These are phyloP conservation scores for Groenewaldozyma tartarivorans DNA, from an alignment of 805 yeast species.

Conservation along the genomic window DNA sequence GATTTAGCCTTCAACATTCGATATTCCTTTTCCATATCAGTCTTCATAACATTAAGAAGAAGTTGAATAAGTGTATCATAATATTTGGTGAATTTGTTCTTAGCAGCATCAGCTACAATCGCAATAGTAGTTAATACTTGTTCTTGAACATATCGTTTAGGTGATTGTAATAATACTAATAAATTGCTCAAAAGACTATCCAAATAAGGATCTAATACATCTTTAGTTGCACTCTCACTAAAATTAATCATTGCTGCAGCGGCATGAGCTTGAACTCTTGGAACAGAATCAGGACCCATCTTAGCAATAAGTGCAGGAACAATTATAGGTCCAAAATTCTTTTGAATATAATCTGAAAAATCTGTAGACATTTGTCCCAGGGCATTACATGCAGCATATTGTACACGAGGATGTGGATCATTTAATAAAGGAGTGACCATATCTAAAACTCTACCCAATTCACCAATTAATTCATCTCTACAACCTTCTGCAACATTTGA, in stretches of 20 bases:
- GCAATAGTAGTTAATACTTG: conserved; percentile 96
- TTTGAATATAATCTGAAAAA: conserved; percentile 82
- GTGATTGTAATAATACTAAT: conserved; percentile 67
- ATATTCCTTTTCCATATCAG: conserved; percentile 72
- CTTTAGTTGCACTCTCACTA: conserved; percentile 83
- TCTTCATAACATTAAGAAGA: conserved; percentile 63
- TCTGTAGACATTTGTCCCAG: conserved; percentile 96
- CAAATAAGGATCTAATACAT: conserved; percentile 82
- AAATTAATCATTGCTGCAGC: conserved; percentile 97
- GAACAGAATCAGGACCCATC: conserved; percentile 54
- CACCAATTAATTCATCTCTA: conserved; percentile 73
- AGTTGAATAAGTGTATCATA: conserved; percentile 93
- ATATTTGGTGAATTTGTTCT: conserved; percentile 76
- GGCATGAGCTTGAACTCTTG: conserved; percentile 95
- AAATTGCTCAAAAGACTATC: conserved; percentile 71
- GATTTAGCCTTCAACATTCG: conserved; percentile 82
- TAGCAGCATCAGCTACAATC: conserved; percentile 94
- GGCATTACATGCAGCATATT: conserved; percentile 94
- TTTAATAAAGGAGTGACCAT: conserved; percentile 76
- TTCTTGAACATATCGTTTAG: conserved; percentile 90
- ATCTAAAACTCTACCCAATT: conserved; percentile 72
- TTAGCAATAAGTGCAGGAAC: conserved; percentile 83
- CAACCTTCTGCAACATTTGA: conserved; percentile 98
- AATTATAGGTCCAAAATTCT: conserved; percentile 65
- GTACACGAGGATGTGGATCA: conserved; percentile 90